These are phyloP conservation scores for Monosiga brevicollis DNA, from an alignment of 78 protist species.

Conservation along the genomic window DNA sequence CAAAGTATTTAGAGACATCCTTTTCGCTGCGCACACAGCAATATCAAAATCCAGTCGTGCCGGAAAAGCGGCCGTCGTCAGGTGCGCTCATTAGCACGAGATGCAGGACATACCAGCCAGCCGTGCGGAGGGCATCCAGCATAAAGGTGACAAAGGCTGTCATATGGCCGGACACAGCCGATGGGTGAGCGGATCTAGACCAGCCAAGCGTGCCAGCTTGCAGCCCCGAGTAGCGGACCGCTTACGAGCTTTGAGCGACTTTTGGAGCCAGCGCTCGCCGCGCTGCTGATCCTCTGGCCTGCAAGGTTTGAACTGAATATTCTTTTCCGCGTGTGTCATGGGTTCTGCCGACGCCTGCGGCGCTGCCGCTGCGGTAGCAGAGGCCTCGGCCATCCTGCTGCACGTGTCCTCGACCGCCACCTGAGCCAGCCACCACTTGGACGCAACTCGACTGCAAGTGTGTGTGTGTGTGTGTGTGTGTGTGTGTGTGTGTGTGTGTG, in stretches of 20 bases:
- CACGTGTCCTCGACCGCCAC: too few relatives aligned
- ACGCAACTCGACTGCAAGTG: background rate
- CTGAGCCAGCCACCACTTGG: background rate
- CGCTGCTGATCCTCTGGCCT: background rate
- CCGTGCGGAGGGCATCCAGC: background rate
- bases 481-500: background rate
- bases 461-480: background rate
- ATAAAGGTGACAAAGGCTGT: constrained; percentile 9
- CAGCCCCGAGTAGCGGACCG: background rate
- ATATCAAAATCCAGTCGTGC: background rate
- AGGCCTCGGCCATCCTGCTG: too few relatives aligned
- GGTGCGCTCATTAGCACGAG: background rate
- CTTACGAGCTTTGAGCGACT: background rate
- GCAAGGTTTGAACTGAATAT: background rate
- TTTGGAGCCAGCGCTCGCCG: background rate
- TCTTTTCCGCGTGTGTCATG: too few relatives aligned
- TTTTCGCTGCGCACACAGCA: background rate
- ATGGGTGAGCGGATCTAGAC: background rate
- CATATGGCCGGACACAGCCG: background rate
- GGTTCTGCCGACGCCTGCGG: too few relatives aligned
- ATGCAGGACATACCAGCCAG: constrained; percentile 9
- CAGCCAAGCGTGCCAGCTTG: background rate
- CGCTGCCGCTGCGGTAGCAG: too few relatives aligned
- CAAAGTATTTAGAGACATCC: background rate
- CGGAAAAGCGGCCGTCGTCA: background rate